Percentiles rank a stretch among this genome's conserved stretches.
Evolutionary conservation across 306 rosid genomes (phyloP).

Genomic region (Fragaria ananassa): DNA sequence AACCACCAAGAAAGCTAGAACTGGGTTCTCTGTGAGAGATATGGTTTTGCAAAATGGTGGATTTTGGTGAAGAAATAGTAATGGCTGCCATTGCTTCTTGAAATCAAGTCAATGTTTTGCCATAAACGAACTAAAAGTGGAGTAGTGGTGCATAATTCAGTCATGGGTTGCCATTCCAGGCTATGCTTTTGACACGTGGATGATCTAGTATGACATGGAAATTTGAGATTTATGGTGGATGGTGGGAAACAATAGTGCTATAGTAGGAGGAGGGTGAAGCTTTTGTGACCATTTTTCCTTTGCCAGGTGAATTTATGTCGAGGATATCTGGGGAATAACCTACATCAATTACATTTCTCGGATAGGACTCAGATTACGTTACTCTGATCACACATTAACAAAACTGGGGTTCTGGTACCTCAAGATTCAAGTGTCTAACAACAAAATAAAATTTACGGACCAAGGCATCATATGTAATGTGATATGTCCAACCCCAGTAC

Average conservation of each 20-base stretch:
- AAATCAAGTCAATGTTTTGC: neutral
- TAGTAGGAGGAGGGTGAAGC: no score
- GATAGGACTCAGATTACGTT: neutral
- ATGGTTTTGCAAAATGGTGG: conserved; percentile 53
- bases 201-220: conserved; percentile 22
- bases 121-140: conserved; percentile 4
- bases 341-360: neutral
- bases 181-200: conserved; percentile 72
- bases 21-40: conserved; percentile 34
- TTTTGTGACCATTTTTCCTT: neutral
- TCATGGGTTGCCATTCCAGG: conserved; percentile 36
- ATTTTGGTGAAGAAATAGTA: conserved; percentile 55
- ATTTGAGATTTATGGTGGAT: conserved; percentile 46
- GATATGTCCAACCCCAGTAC: neutral
- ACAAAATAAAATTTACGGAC: neutral
- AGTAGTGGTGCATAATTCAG: conserved; percentile 12
- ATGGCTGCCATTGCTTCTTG: conserved; percentile 50
- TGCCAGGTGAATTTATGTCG: neutral
- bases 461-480: neutral
- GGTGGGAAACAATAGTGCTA: neutral
- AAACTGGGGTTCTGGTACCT: neutral
- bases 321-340: neutral
- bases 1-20: conserved; percentile 41
- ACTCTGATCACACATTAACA: neutral
- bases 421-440: neutral